Conservation (phyloP, 2,329 filamentous ascomycete species). For the Talaromyces piceae region DNA sequence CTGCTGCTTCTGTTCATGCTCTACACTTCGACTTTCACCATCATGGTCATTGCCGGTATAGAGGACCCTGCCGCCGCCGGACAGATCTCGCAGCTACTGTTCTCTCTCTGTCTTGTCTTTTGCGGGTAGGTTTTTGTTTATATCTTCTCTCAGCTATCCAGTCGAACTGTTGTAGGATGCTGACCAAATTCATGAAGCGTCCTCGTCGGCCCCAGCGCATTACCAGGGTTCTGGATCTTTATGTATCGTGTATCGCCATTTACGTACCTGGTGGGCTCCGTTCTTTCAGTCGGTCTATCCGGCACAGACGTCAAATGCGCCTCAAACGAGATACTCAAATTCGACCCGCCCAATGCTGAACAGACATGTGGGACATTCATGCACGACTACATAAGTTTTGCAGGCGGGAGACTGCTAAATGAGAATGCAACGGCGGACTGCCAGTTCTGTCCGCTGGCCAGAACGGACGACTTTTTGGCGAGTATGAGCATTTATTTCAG, state of each 20-base stretch:
- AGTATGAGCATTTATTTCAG: slow-evolving; percentile 36
- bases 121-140: slow-evolving; percentile 27
- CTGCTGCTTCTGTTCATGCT: slow-evolving; percentile 61
- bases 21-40: slow-evolving; percentile 64
- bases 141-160: background rate
- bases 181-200: slow-evolving; percentile 39
- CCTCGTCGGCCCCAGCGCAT: slow-evolving; percentile 48
- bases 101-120: slow-evolving; percentile 54
- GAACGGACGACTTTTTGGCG: slow-evolving; percentile 46
- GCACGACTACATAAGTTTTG: slow-evolving; percentile 45
- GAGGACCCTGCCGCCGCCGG: slow-evolving; percentile 62
- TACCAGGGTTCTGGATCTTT: slow-evolving; percentile 70
- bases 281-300: slow-evolving; percentile 30
- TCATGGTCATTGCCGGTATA: slow-evolving; percentile 65
- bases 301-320: slow-evolving; percentile 25
- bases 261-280: slow-evolving; percentile 49
- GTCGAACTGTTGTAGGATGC: background rate
- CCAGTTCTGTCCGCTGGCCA: slow-evolving; percentile 37
- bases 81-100: slow-evolving; percentile 55
- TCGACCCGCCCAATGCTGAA: slow-evolving; percentile 45
- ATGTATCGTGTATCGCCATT: slow-evolving; percentile 65
- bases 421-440: slow-evolving; percentile 51
- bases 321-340: slow-evolving; percentile 26
- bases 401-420: slow-evolving; percentile 55
- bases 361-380: slow-evolving; percentile 60